Evolutionary conservation across 192 early-diverging fungal species (phyloP), one percentile per base, ranked within the genome.

Genomic region (Rhizoclosmatium sp.): DNA sequence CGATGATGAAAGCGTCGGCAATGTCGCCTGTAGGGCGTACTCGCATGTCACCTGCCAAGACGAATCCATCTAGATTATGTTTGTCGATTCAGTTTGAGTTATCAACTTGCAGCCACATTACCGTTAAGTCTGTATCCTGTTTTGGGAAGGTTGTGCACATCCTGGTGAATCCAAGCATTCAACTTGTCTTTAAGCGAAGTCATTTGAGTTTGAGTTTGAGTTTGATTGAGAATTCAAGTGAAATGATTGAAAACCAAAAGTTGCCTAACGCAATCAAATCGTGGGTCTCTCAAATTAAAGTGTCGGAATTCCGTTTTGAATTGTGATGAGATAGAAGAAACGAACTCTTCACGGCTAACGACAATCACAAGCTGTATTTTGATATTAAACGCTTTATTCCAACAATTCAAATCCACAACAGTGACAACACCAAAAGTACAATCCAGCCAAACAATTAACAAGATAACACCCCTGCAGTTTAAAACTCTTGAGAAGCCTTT

Each of bases 401-500:
- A 31, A 31, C 31, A 31, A 31, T 31, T 31, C 31, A 31, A 31
- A 31, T 31, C 31, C 31, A 31, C 31, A 31, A 31, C 31, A 31
- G 31, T 31, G 31, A 31, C 31, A 31, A 31, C 31, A 31, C 31
- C 31, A 31, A 31, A 31, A 31, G 31, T 58, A 58, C 12, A 58
- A 58, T 21, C 12, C n/a, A 58, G 14, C 56, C 12, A 58, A 21
- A 58, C 56, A 58, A 58, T 14, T 16, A 16, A 58, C 56, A 58
- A 58, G 14, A 14, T 21, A 21, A 16, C 56, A 58, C 56, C n/a
- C 56, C 12, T 16, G 12, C 56, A 21, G 56, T 1, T 58, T 21
- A 58, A 58, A 58, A 58, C 56, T 58, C 56, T 21, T 58, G 56
- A 14, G 56, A 58, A 58, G 56, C 56, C n/a, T 58, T 58, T 14